Evolutionary conservation across 495 filamentous ascomycete genomes (phyloP), one percentile per base, ranked within the genome.

Genomic region (Penicillium psychrofluorescens): DNA sequence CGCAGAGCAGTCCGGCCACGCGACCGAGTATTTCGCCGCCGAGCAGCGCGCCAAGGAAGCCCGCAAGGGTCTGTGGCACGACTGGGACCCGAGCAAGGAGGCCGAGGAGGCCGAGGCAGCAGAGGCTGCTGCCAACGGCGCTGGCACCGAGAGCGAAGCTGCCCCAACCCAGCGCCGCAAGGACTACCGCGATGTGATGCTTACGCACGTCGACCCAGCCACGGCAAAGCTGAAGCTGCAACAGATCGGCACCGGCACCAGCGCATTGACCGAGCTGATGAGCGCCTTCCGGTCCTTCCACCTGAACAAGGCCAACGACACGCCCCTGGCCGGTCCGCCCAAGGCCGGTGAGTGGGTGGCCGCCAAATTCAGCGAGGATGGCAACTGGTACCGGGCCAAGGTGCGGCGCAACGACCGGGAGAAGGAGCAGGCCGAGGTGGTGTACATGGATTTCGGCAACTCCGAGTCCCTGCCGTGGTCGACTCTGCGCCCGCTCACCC

Each of bases 381-480:
- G 79, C 48, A 78, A 90, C 53, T 97, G 92, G 90, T 99, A 99
- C 72, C 86, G 94, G 38, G 94, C 87, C 35, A 83, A 82, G 48
- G 76, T 99, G 36, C 83, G 89, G 30, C 83, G 91, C 50, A 95
- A 95, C 65, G 92, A 99, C 63, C 89, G 92, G 47, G 77, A 86
- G 31, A 82, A 82, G 50, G 84, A 94, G 71, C 79, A 84, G 49
- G 85, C 89, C 9, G 90, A 97, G 64, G 81, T 99, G 6, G 62
- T 90, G 11, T 99, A 95, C 68, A 80, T 97, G 49, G 94, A 99
- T 67, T 99, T 91, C 63, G 94, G 94, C 47, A 97, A 99, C 74
- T 82, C 79, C 14, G 94, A 97, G 69, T 78, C 79, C 54, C 68
- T 91, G 31, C 81, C 89, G 3, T 97, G 89, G 88, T 79, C 80